Percentiles rank a stretch among this genome's conserved stretches.
phyloP scores from a whole-genome alignment of 768 basidiomycete species.

The Erythrobasidium yunnanense region DNA sequence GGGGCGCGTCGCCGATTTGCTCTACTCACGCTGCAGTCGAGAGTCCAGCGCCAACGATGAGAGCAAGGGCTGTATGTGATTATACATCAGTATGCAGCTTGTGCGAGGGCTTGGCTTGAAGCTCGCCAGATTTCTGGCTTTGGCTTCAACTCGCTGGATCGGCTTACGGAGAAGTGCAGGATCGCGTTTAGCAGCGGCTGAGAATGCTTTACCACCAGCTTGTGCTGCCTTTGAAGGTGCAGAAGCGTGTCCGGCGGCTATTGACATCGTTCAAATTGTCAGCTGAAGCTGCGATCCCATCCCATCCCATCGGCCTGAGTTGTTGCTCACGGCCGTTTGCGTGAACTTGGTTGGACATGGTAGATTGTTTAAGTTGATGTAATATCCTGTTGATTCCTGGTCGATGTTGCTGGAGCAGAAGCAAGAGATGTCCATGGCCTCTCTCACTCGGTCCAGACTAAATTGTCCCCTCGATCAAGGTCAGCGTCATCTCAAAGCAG shows the following conservation, averaged over 20 bases:
- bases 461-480: no score
- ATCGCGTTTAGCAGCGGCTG: conserved; percentile 13
- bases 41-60: conserved; percentile 9
- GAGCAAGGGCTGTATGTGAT: conserved; percentile 10
- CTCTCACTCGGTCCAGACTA: no score
- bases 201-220: conserved; percentile 16
- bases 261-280: no score
- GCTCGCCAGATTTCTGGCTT: not conserved
- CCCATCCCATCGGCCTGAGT: no score
- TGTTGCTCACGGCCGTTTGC: no score
- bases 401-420: no score
- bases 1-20: not conserved
- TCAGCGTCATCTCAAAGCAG: no score
- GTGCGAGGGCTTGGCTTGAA: not conserved
- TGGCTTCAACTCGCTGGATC: not conserved
- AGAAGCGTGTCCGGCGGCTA: conserved; percentile 11
- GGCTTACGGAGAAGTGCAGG: not conserved
- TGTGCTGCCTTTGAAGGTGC: conserved; percentile 22
- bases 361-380: no score
- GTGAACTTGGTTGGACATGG: no score
- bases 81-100: not conserved
- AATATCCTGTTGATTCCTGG: no score
- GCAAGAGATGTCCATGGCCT: no score
- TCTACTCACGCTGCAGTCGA: conserved; percentile 1
- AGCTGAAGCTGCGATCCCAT: no score